Percentiles rank a stretch among this genome's conserved stretches.
Evolutionary conservation across 169 alveolate genomes (phyloP).

Genomic region (Plasmodium knowlesi): DNA sequence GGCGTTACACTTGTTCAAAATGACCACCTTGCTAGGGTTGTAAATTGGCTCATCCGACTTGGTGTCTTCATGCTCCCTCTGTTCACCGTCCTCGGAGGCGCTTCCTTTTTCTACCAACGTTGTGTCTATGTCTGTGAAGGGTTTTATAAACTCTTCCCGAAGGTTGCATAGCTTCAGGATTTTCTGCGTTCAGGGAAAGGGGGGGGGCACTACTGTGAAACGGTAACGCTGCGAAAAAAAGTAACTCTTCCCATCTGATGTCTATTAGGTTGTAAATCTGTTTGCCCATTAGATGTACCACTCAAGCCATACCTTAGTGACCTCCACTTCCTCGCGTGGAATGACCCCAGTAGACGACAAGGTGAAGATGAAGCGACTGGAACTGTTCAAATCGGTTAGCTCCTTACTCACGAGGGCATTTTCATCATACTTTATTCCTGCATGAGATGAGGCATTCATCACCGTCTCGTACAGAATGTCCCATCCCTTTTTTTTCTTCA

Average conservation of each 20-base stretch:
- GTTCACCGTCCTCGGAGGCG: not conserved
- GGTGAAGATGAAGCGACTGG: slow-evolving; percentile 43
- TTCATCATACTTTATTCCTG: slow-evolving; percentile 33
- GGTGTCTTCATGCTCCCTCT: not conserved
- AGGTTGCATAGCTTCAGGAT: slow-evolving; percentile 24
- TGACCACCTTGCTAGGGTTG: slow-evolving; percentile 32
- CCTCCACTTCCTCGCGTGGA: slow-evolving; percentile 42
- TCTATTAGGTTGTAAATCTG: too few relatives aligned
- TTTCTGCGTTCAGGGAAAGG: slow-evolving; percentile 9
- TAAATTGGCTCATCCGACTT: slow-evolving; percentile 40
- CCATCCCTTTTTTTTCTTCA: slow-evolving; percentile 44
- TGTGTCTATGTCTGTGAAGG: slow-evolving; percentile 35
- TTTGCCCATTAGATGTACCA: not conserved
- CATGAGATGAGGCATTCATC: slow-evolving; percentile 1
- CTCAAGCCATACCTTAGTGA: slow-evolving; percentile 16
- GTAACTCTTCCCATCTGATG: not conserved
- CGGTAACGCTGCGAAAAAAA: not conserved
- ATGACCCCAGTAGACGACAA: slow-evolving; percentile 36
- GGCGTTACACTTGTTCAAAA: slow-evolving; percentile 62
- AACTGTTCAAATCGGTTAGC: not conserved
- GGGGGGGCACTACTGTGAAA: not conserved
- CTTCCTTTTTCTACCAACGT: not conserved
- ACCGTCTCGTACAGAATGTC: slow-evolving; percentile 17
- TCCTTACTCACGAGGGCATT: slow-evolving; percentile 1
- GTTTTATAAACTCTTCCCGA: slow-evolving; percentile 27